Percentiles rank a stretch among this genome's conserved stretches.
Evolutionary conservation across 768 basidiomycete genomes (phyloP).

Genomic region (Boletus vermiculosoides): DNA sequence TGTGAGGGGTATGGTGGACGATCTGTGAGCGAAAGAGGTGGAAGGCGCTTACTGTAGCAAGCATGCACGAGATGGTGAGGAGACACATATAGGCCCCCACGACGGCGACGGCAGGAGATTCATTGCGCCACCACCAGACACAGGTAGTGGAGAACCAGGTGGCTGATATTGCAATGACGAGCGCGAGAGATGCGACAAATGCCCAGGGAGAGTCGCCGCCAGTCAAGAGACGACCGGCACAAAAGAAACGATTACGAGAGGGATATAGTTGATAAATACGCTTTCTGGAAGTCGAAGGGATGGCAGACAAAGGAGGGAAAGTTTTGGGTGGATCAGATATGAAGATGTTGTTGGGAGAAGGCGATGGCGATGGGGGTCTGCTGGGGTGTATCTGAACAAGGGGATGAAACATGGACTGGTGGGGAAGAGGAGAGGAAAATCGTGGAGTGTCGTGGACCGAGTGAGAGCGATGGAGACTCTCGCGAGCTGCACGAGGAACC

Average conservation of each 20-base stretch:
- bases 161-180: constrained; percentile 68
- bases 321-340: constrained; percentile 31
- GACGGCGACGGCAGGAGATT: constrained; percentile 66
- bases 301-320: constrained; percentile 34
- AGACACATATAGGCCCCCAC: constrained; percentile 64
- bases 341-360: constrained; percentile 31
- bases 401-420: constrained; percentile 21
- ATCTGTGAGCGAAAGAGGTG: not conserved
- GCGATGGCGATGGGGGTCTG: constrained; percentile 21
- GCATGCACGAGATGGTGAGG: constrained; percentile 72
- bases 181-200: constrained; percentile 60
- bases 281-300: constrained; percentile 35
- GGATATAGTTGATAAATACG: constrained; percentile 65
- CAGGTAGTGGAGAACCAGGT: constrained; percentile 89
- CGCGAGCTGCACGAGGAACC: constrained; percentile 2
- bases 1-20: not conserved
- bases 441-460: constrained; percentile 13
- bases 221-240: constrained; percentile 68
- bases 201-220: constrained; percentile 88
- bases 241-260: constrained; percentile 75
- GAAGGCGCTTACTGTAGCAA: constrained; percentile 59
- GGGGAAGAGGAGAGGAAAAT: constrained; percentile 7
- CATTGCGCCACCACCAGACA: constrained; percentile 84
- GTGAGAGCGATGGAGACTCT: constrained; percentile 4
- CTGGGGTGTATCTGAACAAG: constrained; percentile 28